Evolutionary conservation across 306 rosid species (phyloP).

Genomic region (Cucumis cinereus): DNA sequence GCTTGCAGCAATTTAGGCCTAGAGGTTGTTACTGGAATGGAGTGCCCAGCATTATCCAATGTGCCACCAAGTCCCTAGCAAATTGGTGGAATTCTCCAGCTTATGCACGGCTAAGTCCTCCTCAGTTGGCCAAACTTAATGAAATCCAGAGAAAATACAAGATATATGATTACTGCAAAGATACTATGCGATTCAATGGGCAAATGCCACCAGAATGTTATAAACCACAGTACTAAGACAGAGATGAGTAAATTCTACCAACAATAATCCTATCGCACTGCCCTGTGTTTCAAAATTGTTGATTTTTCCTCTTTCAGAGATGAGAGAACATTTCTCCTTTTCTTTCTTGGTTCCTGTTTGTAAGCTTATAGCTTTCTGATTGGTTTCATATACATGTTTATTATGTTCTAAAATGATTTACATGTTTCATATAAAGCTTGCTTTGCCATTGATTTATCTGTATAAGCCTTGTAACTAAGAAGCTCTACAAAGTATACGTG

Average conservation of each 20-base stretch:
- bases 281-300: neutral
- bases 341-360: neutral
- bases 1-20: conserved; percentile 38
- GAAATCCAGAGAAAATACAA: conserved; percentile 46
- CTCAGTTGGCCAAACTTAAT: conserved; percentile 29
- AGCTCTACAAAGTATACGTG: neutral
- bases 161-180: conserved; percentile 75
- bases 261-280: neutral
- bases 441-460: neutral
- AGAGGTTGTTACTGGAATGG: conserved; percentile 74
- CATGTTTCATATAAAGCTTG: neutral
- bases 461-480: neutral
- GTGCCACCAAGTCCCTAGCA: conserved; percentile 28
- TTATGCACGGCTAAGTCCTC: conserved; percentile 26
- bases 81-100: conserved; percentile 64
- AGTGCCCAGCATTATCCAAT: conserved; percentile 30
- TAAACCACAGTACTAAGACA: neutral
- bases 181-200: conserved; percentile 44
- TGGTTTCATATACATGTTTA: neutral
- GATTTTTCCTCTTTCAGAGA: neutral
- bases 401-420: neutral
- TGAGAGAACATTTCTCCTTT: neutral
- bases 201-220: conserved; percentile 40
- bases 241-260: neutral
- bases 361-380: neutral